Evolutionary conservation across 2,329 filamentous ascomycete species (phyloP).

Genomic region (Biscogniauxia marginata): DNA sequence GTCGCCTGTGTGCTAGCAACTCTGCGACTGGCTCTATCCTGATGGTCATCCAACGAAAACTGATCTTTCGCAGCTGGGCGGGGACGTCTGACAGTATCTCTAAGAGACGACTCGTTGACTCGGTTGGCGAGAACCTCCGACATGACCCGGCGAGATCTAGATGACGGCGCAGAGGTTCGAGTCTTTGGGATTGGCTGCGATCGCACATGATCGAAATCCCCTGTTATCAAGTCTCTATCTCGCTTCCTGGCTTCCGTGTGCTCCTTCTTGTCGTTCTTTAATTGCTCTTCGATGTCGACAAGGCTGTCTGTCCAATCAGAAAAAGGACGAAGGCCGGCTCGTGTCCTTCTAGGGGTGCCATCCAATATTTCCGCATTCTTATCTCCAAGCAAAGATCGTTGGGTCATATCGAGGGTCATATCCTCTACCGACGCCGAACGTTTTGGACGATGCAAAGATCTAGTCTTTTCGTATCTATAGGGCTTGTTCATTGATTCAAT

Average conservation of each 20-base stretch:
- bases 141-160: conserved; percentile 16
- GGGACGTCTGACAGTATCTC: conserved; percentile 4
- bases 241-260: conserved; percentile 14
- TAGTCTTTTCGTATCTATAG: conserved; percentile 19
- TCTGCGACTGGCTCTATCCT: conserved; percentile 6
- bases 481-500: conserved; percentile 26
- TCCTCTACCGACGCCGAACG: conserved; percentile 29
- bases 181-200: conserved; percentile 7
- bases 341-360: conserved; percentile 1
- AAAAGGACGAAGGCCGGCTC: conserved; percentile 4
- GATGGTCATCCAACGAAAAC: conserved; percentile 2
- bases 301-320: conserved; percentile 30
- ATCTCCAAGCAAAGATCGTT: conserved; percentile 22
- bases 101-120: conserved; percentile 22
- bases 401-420: conserved; percentile 28
- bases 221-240: conserved; percentile 17
- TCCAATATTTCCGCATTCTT: conserved; percentile 8
- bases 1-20: conserved; percentile 8
- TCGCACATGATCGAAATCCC: conserved; percentile 9
- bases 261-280: conserved; percentile 24
- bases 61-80: background rate
- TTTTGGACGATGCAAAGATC: conserved; percentile 10
- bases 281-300: conserved; percentile 29
- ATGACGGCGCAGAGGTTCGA: conserved; percentile 4
- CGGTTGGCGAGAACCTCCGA: conserved; percentile 25